phyloP scores from a whole-genome alignment of 345 rosid genomes.

The Capsella bursapastoris region DNA sequence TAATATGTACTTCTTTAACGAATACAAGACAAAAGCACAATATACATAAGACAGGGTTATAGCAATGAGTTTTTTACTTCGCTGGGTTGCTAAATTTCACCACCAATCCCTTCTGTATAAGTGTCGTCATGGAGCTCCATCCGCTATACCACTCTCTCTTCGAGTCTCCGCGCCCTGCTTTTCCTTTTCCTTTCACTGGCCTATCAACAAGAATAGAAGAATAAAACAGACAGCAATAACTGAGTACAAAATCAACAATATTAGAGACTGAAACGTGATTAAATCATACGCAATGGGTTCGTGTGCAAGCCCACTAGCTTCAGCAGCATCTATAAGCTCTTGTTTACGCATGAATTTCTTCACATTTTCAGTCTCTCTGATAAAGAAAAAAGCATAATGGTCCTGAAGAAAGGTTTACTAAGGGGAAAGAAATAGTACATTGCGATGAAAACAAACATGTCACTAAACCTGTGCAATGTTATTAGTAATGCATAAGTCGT shows the following conservation, averaged over 20 bases:
- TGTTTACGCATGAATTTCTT: conserved; percentile 79
- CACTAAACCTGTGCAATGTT: conserved; percentile 66
- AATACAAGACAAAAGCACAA: not conserved
- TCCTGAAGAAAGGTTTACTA: conserved; percentile 22
- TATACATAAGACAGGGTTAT: not conserved
- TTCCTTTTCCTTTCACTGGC: conserved; percentile 83
- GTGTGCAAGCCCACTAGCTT: conserved; percentile 91
- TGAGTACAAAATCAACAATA: conserved; percentile 11
- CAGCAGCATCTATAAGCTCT: conserved; percentile 91
- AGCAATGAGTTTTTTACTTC: conserved; percentile 53
- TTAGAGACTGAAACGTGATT: conserved; percentile 7
- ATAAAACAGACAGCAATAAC: not conserved
- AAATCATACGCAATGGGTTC: conserved; percentile 68
- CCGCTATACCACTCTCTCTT: conserved; percentile 83
- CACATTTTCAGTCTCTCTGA: conserved; percentile 66
- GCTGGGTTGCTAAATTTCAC: conserved; percentile 91
- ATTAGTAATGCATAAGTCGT: conserved; percentile 85
- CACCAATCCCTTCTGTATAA: conserved; percentile 80
- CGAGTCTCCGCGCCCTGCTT: conserved; percentile 66
- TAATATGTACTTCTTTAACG: conserved; percentile 14
- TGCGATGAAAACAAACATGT: not conserved
- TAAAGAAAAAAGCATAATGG: conserved; percentile 15
- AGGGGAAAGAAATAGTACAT: conserved; percentile 12
- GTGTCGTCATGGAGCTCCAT: conserved; percentile 87
- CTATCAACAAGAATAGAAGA: conserved; percentile 44